Evolutionary conservation across 2,329 filamentous ascomycete genomes (phyloP).

Genomic region (Xylariaceae sp.): DNA sequence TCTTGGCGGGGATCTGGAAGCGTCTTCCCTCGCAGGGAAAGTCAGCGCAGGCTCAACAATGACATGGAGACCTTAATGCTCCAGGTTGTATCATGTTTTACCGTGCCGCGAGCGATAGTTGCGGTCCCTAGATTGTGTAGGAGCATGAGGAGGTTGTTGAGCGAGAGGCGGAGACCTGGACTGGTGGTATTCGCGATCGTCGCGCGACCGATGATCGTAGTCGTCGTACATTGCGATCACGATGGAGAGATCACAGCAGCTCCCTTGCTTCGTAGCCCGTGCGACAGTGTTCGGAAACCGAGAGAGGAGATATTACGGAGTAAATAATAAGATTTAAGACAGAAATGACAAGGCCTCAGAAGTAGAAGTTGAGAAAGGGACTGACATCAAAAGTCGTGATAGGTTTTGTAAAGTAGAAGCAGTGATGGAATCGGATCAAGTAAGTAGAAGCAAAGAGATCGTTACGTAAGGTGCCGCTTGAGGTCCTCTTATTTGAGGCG

Average conservation of each 20-base stretch:
- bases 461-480: neutral
- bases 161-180: constrained; percentile 21
- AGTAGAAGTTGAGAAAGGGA: neutral
- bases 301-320: neutral
- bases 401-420: neutral
- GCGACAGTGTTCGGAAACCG: neutral
- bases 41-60: constrained; percentile 32
- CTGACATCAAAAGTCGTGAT: neutral
- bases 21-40: constrained; percentile 33
- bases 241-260: neutral
- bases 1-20: constrained; percentile 29
- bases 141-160: constrained; percentile 26
- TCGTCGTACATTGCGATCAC: constrained; percentile 31
- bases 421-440: neutral
- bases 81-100: constrained; percentile 34
- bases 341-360: neutral
- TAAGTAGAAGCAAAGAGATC: neutral
- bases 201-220: constrained; percentile 28
- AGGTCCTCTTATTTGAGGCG: neutral
- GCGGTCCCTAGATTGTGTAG: constrained; percentile 27
- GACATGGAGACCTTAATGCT: constrained; percentile 25
- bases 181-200: constrained; percentile 25
- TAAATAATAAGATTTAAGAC: neutral
- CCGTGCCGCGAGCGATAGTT: constrained; percentile 34
- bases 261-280: neutral